Evolutionary conservation across 257 asterid genomes (phyloP), one percentile per base, ranked within the genome.

Genomic region (Fraxinus anomala): DNA sequence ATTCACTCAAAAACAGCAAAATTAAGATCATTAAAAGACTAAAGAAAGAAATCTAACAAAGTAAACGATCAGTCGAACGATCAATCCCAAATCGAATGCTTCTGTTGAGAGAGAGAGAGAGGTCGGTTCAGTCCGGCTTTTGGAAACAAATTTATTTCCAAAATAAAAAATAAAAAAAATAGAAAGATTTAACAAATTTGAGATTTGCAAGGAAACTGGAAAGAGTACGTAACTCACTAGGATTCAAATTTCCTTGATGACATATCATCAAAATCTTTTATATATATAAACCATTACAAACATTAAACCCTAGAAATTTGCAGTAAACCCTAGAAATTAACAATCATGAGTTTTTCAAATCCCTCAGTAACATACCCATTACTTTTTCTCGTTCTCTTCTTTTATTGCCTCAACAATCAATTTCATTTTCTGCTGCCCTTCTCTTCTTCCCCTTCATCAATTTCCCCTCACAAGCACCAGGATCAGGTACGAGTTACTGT

Each of bases 391-490:
- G 17, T 42, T 19, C 28, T 80, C 28, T 74, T 80, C 34, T n/a
- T 80, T 17, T 70, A 37, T 51, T 80, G 79, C 73, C 86, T 82
- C 81, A 75, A 74, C 63, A 42, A 49, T 75, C 83, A 77, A 40
- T 77, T 80, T 49, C 84, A 77, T 21, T 77, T 83, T 61, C 79
- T 83, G 63, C 69, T 65, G 23, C 36, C 84, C 5, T 66, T 70
- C 68, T 74, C 83, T 19, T 81, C 79, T 8, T 23, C 49, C 0
- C n/a, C 31, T 56, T 26, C 16, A 10, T 31, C 3, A 21, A 9
- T 10, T 59, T 34, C 63, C 74, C 10, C 36, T 74, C 83, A 74
- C 77, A 61, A 75, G 10, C 72, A 73, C 65, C 83, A 74, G 54
- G 49, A 78, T 12, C 76, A 73, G 63, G 81, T 81, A 47, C 21